Evolutionary conservation across 2,329 filamentous ascomycete genomes (phyloP), one percentile per base, ranked within the genome.

Genomic region (Phoma sp.): DNA sequence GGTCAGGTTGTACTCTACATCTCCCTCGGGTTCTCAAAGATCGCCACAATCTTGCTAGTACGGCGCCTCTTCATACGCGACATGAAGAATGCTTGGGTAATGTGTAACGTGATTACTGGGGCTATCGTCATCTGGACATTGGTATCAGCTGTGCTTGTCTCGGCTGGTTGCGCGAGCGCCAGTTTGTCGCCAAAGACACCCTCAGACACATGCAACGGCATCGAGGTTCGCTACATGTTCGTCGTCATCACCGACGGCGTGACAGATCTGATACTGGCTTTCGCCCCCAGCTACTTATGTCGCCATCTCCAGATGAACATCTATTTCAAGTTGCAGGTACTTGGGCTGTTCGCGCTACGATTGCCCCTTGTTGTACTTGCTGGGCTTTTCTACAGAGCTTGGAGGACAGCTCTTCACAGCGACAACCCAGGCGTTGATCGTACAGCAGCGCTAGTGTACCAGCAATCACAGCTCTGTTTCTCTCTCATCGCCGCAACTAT

Each of bases 31-130:
- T 50, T 71, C 5, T 69, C 70, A 0, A 73, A 73, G 59, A 51
- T 57, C 10, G 62, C 71, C 2, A 53, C 66, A 5, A 58, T 70
- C 6, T 33, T 71, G n/a, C 57, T 73, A 5, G 61, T 70, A 29
- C 65, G 61, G 37, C 64, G 71, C 2, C 49, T 73, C 2, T 73
- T 72, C 51, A 66, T 60, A 6, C 55, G 62, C 5, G 70, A 73
- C 44, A 66, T 68, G 58, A 63, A 57, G 43, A 50, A 47, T 24
- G 62, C 64, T 9, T 65, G 65, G 61, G 36, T 60, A 7, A 56
- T 66, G 1, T 72, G 69, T 31, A 67, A 71, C 31, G 33, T 63
- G 19, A 43, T 65, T 19, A 58, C 53, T 9, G 63, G 15, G 6
- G 8, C 58, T 13, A 55, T 64, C 25, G 12, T 58, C 2, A 15